Conservation (phyloP, 2,329 filamentous ascomycete genomes). For the Tolypocladium pustulatum region DNA sequence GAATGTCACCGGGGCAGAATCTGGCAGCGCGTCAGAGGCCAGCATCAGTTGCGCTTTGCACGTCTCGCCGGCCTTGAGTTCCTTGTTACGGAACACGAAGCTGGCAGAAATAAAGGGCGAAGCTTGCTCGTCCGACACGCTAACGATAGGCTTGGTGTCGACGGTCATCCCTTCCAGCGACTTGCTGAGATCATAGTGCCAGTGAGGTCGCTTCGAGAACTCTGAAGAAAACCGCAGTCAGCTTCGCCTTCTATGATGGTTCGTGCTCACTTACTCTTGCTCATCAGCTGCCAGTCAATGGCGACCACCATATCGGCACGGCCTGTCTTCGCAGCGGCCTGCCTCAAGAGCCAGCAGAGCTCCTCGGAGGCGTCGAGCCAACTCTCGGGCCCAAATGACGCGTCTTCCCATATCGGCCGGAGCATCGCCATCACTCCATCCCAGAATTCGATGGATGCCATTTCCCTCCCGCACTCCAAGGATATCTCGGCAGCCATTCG, state of each 20-base stretch:
- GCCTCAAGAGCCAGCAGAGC: constrained; percentile 49
- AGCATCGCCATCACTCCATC: constrained; percentile 42
- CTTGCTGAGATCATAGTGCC: constrained; percentile 51
- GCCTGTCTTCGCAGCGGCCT: constrained; percentile 40
- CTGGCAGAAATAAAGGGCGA: constrained; percentile 43
- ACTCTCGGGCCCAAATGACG: constrained; percentile 44
- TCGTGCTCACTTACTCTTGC: constrained; percentile 34
- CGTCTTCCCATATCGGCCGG: constrained; percentile 45
- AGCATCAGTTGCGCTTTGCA: constrained; percentile 48
- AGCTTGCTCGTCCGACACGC: constrained; percentile 37
- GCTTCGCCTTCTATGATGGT: neutral
- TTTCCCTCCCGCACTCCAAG: constrained; percentile 46
- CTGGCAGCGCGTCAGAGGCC: constrained; percentile 42
- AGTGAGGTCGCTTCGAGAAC: constrained; percentile 42
- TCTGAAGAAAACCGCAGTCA: constrained; percentile 21
- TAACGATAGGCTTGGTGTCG: constrained; percentile 36
- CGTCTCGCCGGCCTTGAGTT: constrained; percentile 51
- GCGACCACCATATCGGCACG: constrained; percentile 47
- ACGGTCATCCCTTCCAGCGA: constrained; percentile 40
- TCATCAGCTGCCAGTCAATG: constrained; percentile 56
- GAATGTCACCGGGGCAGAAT: constrained; percentile 40
- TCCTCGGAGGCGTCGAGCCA: constrained; percentile 52
- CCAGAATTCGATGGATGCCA: constrained; percentile 40
- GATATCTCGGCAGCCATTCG: constrained; percentile 45
- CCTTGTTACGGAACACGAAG: constrained; percentile 47